A percentile compares a stretch with the other conserved stretches of the same genome.
phyloP scores from a whole-genome alignment of 352 stramenopile genomes.

The Phytophthora ramorum region DNA sequence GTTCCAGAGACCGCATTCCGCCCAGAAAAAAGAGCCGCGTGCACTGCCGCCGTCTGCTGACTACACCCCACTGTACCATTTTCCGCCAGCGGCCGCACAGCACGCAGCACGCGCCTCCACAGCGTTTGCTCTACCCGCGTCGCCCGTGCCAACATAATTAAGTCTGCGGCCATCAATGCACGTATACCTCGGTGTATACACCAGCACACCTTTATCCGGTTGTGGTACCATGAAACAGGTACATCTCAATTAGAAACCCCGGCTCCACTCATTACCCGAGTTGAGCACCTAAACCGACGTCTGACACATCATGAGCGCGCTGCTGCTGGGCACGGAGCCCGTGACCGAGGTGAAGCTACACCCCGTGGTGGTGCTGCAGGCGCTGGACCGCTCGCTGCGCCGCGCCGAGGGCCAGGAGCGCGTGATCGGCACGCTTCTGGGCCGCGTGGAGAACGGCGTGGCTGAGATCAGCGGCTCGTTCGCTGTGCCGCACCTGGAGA shows the following conservation, averaged over 20 bases:
- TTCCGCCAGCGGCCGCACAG: not conserved
- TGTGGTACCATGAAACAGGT: not conserved
- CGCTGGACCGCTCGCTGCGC: conserved; percentile 96
- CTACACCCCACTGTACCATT: not conserved
- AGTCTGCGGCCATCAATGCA: not conserved
- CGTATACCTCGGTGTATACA: too few species aligned
- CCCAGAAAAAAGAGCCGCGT: conserved; percentile 9
- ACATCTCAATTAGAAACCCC: not conserved
- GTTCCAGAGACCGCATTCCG: conserved; percentile 9
- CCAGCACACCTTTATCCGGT: too few species aligned
- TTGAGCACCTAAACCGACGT: not conserved
- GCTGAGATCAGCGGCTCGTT: conserved; percentile 96
- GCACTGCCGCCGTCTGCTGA: not conserved
- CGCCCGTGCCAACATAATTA: conserved; percentile 6
- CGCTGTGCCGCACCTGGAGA: conserved; percentile 97
- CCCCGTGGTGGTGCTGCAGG: conserved; percentile 96
- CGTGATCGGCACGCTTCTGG: conserved; percentile 98
- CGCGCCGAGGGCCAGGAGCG: conserved; percentile 93
- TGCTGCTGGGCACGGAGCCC: conserved; percentile 84
- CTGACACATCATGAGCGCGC: conserved; percentile 37
- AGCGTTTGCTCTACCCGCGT: conserved; percentile 15
- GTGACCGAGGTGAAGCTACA: conserved; percentile 91
- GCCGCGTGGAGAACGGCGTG: conserved; percentile 85
- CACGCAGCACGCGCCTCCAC: conserved; percentile 18
- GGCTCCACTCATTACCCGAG: not conserved